Evolutionary conservation across 495 filamentous ascomycete species (phyloP).

Genomic region (Chaetomium fimeti): DNA sequence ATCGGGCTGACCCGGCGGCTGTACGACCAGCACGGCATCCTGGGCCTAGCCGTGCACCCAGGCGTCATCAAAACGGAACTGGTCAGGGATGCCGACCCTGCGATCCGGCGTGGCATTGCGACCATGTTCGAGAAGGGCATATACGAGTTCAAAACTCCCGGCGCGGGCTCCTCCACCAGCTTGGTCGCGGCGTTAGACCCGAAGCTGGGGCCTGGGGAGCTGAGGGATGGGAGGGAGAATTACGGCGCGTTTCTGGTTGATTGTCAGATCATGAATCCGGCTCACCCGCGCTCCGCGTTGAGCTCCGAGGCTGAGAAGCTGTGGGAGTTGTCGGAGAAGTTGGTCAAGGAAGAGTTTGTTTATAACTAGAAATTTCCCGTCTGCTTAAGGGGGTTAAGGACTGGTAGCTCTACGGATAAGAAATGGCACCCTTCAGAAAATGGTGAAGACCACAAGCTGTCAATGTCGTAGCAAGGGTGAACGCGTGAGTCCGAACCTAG

Average conservation of each 20-base stretch:
- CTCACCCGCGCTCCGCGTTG: not conserved
- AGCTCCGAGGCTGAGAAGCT: not conserved
- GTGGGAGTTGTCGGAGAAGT: slow-evolving; percentile 8
- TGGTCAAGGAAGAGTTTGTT: not conserved
- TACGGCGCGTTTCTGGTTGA: not conserved
- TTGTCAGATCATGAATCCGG: not conserved
- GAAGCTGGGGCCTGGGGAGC: not conserved
- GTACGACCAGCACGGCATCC: not conserved
- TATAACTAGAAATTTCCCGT: too few relatives aligned
- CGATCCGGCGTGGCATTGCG: not conserved
- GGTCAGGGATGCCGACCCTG: not conserved
- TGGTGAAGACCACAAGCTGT: too few relatives aligned
- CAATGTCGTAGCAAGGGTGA: too few relatives aligned
- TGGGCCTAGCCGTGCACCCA: slow-evolving; percentile 1
- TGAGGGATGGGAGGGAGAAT: slow-evolving; percentile 1
- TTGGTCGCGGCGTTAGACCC: slow-evolving; percentile 4
- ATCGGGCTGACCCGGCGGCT: slow-evolving; percentile 1
- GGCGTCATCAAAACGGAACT: slow-evolving; percentile 1
- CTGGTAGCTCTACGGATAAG: too few relatives aligned
- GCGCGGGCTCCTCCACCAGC: not conserved
- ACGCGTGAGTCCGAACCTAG: too few relatives aligned
- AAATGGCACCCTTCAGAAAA: too few relatives aligned
- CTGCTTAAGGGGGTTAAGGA: too few relatives aligned
- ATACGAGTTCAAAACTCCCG: not conserved
- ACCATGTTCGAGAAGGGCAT: not conserved